Evolutionary conservation across 441 rosid genomes (phyloP).

Genomic region (Rhodomyrtus psidioides): DNA sequence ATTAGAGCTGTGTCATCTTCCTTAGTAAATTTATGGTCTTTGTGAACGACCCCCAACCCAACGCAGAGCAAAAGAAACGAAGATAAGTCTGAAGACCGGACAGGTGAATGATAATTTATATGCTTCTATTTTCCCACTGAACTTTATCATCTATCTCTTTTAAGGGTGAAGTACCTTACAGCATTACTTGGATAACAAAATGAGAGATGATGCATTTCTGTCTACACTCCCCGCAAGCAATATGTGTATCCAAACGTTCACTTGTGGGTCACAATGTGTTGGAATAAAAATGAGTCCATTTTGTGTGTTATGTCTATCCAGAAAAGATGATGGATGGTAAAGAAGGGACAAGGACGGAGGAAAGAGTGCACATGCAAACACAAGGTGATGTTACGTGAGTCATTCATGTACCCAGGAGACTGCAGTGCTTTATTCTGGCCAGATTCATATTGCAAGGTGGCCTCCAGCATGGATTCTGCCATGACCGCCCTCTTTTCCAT

Average conservation of each 20-base stretch:
- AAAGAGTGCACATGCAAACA: background rate
- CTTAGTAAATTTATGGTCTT: background rate
- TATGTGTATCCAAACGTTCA: background rate
- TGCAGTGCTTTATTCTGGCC: conserved; percentile 45
- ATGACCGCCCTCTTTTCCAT: conserved; percentile 57
- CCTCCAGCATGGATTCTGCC: conserved; percentile 65
- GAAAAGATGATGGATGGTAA: background rate
- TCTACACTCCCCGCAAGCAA: background rate
- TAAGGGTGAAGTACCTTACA: background rate
- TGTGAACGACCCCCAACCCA: background rate
- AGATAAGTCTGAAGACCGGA: background rate
- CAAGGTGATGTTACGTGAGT: too few relatives aligned
- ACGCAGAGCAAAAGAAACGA: background rate
- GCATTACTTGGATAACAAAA: background rate
- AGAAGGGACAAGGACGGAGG: background rate
- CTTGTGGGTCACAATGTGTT: background rate
- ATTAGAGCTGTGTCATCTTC: background rate
- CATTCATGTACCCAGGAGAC: conserved; percentile 36
- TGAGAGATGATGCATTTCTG: background rate
- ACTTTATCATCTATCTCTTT: background rate
- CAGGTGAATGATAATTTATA: too few relatives aligned
- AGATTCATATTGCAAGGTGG: conserved; percentile 52
- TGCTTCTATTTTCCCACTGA: too few relatives aligned
- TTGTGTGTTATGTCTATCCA: background rate
- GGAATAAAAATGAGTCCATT: background rate